Conservation (phyloP, 495 filamentous ascomycete species). For the Neurospora pannonica region DNA sequence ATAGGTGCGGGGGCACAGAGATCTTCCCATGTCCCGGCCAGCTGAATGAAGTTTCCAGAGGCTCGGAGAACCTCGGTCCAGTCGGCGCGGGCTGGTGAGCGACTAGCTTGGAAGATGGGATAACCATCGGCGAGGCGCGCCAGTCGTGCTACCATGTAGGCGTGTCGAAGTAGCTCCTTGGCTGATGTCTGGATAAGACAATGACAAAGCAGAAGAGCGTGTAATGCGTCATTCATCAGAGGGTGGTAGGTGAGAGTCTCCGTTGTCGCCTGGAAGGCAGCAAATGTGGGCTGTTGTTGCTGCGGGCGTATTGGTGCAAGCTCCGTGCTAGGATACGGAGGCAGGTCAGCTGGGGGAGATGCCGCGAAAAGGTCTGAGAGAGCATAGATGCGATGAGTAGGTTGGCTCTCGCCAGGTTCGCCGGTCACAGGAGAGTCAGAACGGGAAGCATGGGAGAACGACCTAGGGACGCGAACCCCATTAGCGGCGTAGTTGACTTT, state of each 20-base stretch:
- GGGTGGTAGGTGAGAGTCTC: constrained; percentile 74
- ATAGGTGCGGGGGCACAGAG: constrained; percentile 62
- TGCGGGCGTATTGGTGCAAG: constrained; percentile 16
- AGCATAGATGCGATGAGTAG: constrained; percentile 27
- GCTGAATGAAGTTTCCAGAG: constrained; percentile 54
- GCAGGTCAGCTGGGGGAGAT: constrained; percentile 45
- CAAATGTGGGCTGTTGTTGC: constrained; percentile 9
- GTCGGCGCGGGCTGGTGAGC: constrained; percentile 63
- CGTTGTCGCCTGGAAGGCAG: constrained; percentile 29
- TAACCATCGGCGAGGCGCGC: constrained; percentile 67
- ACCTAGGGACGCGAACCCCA: constrained; percentile 18
- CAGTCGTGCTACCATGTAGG: constrained; percentile 67
- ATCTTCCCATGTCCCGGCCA: constrained; percentile 54
- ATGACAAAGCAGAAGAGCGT: constrained; percentile 64
- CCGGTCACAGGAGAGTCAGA: constrained; percentile 6
- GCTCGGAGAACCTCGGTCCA: constrained; percentile 68
- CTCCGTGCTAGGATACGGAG: constrained; percentile 44
- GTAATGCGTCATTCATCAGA: constrained; percentile 63
- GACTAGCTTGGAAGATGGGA: constrained; percentile 65
- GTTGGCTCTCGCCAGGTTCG: not conserved
- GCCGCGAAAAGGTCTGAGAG: constrained; percentile 48
- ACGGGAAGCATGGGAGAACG: not conserved
- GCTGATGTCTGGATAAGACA: constrained; percentile 62
- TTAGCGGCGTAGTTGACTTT: constrained; percentile 50
- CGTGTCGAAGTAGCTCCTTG: constrained; percentile 65